phyloP scores from a whole-genome alignment of 805 yeast species.

The Wickerhamomyces hampshirensis region DNA sequence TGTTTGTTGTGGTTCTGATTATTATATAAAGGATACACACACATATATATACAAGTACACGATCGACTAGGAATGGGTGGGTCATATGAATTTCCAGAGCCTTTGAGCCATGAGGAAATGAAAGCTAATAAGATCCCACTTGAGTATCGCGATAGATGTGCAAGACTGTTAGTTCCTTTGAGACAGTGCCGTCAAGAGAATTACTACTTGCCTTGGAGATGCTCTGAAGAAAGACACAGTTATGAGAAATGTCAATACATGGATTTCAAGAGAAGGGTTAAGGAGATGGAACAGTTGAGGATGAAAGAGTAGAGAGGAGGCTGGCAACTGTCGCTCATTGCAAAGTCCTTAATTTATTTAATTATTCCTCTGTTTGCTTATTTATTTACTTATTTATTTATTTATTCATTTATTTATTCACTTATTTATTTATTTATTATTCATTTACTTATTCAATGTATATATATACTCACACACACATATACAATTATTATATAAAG shows the following conservation, averaged over 20 bases:
- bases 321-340: not conserved
- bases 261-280: slow-evolving; percentile 76
- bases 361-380: slow-evolving; percentile 2
- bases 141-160: slow-evolving; percentile 81
- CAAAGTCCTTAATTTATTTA: slow-evolving; percentile 1
- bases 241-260: slow-evolving; percentile 84
- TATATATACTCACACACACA: too few species aligned
- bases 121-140: slow-evolving; percentile 74
- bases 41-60: too few species aligned
- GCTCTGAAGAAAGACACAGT: slow-evolving; percentile 72
- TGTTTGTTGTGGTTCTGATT: too few species aligned
- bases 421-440: slow-evolving; percentile 1
- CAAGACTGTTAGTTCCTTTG: slow-evolving; percentile 54
- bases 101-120: slow-evolving; percentile 72
- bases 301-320: slow-evolving; percentile 2
- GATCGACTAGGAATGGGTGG: too few species aligned
- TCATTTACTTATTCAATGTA: not conserved
- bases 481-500: too few species aligned
- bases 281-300: slow-evolving; percentile 57
- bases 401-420: not conserved
- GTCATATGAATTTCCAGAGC: slow-evolving; percentile 6
- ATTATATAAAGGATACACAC: too few species aligned
- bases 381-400: slow-evolving; percentile 2
- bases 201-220: slow-evolving; percentile 61
- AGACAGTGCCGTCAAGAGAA: slow-evolving; percentile 58